Base-by-base conservation (phyloP, 495 filamentous ascomycete genomes). In the Aspergillus baeticus region DNA sequence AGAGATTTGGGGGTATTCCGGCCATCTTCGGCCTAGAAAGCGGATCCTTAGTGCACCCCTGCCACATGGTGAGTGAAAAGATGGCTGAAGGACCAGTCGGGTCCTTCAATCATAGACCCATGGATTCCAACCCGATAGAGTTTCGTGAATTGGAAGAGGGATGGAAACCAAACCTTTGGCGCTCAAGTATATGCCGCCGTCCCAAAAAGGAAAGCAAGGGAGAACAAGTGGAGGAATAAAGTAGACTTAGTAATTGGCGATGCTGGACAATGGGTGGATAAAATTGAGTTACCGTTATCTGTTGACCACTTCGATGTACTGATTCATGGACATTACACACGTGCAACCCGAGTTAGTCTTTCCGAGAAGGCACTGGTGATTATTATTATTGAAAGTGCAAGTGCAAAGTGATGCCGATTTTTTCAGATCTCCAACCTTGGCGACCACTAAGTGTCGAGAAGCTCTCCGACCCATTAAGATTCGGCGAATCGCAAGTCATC, bases 391-490 rank as follows among this genome's bases (percentile, higher is more conserved):
- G 26, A 29, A 29, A 29, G 26, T 29, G 21, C 15, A 13, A 39
- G 18, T 14, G 17, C 23, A 29, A 51, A 29, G 26, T 8, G 8
- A 29, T 29, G 26, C 26, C 26, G 26, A 29, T 29, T 29, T 29
- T n/a, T 13, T 45, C 20, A 39, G 58, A 58, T 64, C 52, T 64
- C 55, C 39, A 52, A 45, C 45, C 55, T 58, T 61, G 61, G 54
- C 61, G 23, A 54, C 53, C 37, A 37, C 50, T 26, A 61, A 49
- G 50, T 56, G 29, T 47, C 31, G 41, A 58, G 55, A 59, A 55
- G 47, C 60, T 63, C 56, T 44, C 26, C 52, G 47, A 20, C 22
- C 21, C 51, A 47, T 45, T 46, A 51, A 54, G 57, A 42, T 47
- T 42, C 43, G 46, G 51, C 62, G 52, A 59, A 64, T 61, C 38